Percentiles rank a stretch among this genome's conserved stretches.
Evolutionary conservation across 441 rosid genomes (phyloP).

Genomic region (Corymbia calophylla): DNA sequence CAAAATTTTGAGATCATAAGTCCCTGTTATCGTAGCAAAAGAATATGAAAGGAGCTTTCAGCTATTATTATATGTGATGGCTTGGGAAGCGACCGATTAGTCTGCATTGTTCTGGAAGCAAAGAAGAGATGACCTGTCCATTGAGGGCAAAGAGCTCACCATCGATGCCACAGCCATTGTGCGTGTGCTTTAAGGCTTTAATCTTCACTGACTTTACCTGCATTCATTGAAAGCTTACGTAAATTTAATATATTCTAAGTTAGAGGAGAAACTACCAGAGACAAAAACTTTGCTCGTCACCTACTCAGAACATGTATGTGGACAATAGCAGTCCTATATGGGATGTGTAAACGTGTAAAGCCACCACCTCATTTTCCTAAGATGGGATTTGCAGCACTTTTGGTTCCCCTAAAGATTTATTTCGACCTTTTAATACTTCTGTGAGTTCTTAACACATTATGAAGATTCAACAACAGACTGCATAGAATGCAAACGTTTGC

Average conservation of each 20-base stretch:
- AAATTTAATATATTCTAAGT: neutral
- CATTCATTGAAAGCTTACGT: constrained; percentile 5
- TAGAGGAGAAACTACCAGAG: neutral
- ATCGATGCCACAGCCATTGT: constrained; percentile 87
- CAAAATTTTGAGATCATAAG: neutral
- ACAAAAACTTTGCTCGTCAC: neutral
- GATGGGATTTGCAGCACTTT: neutral
- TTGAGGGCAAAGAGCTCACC: constrained; percentile 87
- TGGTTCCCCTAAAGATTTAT: neutral
- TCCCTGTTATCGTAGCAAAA: constrained; percentile 6
- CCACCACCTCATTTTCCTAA: neutral
- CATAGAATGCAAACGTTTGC: neutral
- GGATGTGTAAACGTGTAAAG: neutral
- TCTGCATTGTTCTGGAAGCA: constrained; percentile 96
- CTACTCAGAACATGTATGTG: neutral
- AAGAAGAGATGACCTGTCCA: constrained; percentile 71
- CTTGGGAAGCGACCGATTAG: constrained; percentile 64
- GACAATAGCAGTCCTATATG: neutral
- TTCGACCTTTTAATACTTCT: neutral
- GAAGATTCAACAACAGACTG: neutral
- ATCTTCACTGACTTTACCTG: constrained; percentile 93
- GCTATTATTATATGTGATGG: constrained; percentile 25
- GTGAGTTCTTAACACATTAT: neutral
- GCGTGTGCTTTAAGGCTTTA: constrained; percentile 69
- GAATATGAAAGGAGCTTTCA: constrained; percentile 1